These are phyloP conservation scores for Sclerotinia trifoliorum DNA, from an alignment of 2,329 filamentous ascomycete species.

Conservation along the genomic window DNA sequence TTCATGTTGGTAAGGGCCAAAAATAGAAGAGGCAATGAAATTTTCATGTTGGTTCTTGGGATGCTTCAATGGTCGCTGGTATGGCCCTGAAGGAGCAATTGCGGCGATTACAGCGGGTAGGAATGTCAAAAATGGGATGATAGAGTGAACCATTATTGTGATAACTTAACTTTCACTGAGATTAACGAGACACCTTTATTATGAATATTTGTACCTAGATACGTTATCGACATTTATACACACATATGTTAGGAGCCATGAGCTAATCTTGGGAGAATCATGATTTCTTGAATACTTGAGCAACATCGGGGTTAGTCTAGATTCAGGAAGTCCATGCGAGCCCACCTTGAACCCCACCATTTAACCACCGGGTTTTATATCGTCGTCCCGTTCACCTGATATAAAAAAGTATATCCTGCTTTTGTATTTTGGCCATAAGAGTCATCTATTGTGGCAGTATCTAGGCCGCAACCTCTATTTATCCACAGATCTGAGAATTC, in stretches of 20 bases:
- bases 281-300: background rate
- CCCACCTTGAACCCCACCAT: background rate
- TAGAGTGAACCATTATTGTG: constrained; percentile 13
- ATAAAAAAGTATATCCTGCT: constrained; percentile 9
- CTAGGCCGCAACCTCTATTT: background rate
- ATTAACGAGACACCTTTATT: background rate
- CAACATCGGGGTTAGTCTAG: background rate
- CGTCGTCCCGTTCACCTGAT: background rate
- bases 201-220: background rate
- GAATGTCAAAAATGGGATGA: constrained; percentile 3
- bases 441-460: background rate
- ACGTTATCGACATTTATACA: background rate
- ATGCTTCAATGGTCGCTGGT: background rate
- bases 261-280: background rate
- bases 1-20: constrained; percentile 10
- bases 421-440: background rate
- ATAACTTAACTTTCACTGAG: background rate
- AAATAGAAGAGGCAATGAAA: constrained; percentile 29
- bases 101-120: constrained; percentile 2
- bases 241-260: background rate
- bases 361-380: background rate
- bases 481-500: background rate
- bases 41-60: constrained; percentile 2
- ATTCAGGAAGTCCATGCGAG: constrained; percentile 7
- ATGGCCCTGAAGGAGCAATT: background rate